phyloP scores from a whole-genome alignment of 2,329 filamentous ascomycete genomes.

The Trichoderma guizhouense region DNA sequence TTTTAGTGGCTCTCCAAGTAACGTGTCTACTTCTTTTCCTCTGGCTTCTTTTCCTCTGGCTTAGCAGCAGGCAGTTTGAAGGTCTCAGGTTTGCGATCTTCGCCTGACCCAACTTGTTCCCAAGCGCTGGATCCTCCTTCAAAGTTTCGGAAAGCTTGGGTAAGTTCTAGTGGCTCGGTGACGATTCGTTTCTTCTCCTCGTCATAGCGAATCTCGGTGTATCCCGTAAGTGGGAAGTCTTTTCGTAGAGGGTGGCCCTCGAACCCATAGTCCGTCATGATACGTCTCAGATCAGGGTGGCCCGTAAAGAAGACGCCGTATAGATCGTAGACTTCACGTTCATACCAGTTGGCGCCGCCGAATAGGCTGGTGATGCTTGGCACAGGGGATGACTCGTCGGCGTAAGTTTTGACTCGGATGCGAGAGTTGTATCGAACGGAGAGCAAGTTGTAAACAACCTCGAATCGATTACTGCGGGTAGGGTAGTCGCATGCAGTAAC shows the following conservation, averaged over 20 bases:
- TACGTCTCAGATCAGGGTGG: constrained; percentile 91
- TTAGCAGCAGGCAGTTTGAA: constrained; percentile 96
- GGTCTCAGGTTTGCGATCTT: constrained; percentile 74
- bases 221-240: constrained; percentile 96
- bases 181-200: constrained; percentile 99
- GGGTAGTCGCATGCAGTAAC: constrained; percentile 96
- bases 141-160: constrained; percentile 98
- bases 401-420: constrained; percentile 97
- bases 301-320: constrained; percentile 96
- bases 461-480: constrained; percentile 91
- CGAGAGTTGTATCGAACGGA: constrained; percentile 95
- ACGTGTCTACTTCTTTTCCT: constrained; percentile 69
- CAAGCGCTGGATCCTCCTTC: constrained; percentile 76
- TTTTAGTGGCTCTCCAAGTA: background rate
- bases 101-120: constrained; percentile 65
- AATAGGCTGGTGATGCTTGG: constrained; percentile 83
- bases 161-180: constrained; percentile 94
- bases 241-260: constrained; percentile 96
- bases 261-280: constrained; percentile 99
- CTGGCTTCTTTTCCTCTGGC: constrained; percentile 88
- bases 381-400: constrained; percentile 90
- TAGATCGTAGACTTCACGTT: constrained; percentile 95
- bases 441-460: constrained; percentile 96
- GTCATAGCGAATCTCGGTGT: constrained; percentile 96
- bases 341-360: constrained; percentile 98